A percentile compares a stretch with the other conserved stretches of the same genome.
Conservation (phyloP, 2,329 filamentous ascomycete genomes). For the Aurifilum marmelostoma region DNA sequence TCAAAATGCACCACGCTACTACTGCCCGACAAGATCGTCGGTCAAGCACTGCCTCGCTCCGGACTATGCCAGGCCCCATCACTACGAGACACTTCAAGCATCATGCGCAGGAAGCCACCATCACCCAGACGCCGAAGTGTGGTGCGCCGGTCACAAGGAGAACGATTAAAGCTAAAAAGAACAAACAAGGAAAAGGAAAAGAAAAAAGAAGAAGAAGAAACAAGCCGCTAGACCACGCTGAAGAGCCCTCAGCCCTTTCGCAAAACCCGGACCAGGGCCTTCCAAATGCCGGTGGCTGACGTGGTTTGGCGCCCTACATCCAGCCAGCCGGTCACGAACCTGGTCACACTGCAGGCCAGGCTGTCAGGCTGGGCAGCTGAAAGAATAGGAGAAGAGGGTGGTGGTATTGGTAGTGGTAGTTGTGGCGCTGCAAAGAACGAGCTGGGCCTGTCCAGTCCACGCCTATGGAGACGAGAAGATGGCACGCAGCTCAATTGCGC, state of each 20-base stretch:
- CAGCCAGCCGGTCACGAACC: background rate
- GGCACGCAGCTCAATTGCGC: background rate
- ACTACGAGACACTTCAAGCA: background rate
- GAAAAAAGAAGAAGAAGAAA: background rate
- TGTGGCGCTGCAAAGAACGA: background rate
- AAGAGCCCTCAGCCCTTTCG: background rate
- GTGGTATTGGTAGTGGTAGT: background rate
- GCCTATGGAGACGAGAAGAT: background rate
- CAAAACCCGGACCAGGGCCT: background rate
- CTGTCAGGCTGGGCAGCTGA: slow-evolving; percentile 4
- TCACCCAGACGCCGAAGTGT: background rate
- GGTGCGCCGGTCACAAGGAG: background rate
- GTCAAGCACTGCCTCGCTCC: slow-evolving; percentile 9
- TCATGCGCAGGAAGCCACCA: background rate
- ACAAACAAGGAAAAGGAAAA: background rate
- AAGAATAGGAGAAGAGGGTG: background rate
- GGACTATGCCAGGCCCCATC: background rate
- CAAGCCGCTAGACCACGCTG: background rate
- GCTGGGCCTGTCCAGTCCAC: background rate
- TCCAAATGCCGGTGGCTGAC: slow-evolving; percentile 8
- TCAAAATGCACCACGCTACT: background rate
- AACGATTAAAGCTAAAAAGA: too few relatives aligned
- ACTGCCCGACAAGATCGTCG: slow-evolving; percentile 3
- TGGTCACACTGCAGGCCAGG: slow-evolving; percentile 11
- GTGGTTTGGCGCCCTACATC: background rate